Evolutionary conservation across 106 monocot genomes (phyloP).

Genomic region (Platanthera zijinensis): DNA sequence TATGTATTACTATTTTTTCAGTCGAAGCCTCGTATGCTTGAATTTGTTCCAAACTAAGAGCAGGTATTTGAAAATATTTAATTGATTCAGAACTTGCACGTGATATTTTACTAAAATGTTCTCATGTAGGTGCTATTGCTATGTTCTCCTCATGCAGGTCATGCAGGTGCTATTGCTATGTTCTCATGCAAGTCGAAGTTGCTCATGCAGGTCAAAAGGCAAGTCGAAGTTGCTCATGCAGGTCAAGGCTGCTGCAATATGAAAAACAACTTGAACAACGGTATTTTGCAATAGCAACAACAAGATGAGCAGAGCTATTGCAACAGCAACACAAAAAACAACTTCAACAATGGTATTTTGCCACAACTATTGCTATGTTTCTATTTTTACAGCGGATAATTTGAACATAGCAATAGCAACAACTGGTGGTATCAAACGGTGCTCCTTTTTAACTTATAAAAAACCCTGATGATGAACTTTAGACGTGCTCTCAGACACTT

Average conservation of each 20-base stretch:
- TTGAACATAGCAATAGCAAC: conserved; percentile 94
- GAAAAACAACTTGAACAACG: too few species aligned
- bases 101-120: neutral
- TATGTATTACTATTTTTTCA: conserved; percentile 29
- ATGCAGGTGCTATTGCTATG: too few species aligned
- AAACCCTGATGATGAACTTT: neutral
- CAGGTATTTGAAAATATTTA: conserved; percentile 39
- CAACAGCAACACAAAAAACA: too few species aligned
- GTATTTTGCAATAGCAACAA: too few species aligned
- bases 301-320: too few species aligned
- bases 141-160: conserved; percentile 1
- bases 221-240: too few species aligned
- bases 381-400: conserved; percentile 88
- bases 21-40: conserved; percentile 89
- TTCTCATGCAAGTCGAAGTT: too few species aligned
- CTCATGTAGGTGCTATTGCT: too few species aligned
- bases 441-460: conserved; percentile 10
- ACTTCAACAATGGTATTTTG: too few species aligned
- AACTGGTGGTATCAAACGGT: conserved; percentile 92
- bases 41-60: conserved; percentile 87
- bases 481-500: neutral
- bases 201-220: too few species aligned
- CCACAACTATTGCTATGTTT: too few species aligned
- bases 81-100: conserved; percentile 8
- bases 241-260: conserved; percentile 92